Conservation (phyloP, 805 yeast genomes). For the Ascoidea rubescens region DNA sequence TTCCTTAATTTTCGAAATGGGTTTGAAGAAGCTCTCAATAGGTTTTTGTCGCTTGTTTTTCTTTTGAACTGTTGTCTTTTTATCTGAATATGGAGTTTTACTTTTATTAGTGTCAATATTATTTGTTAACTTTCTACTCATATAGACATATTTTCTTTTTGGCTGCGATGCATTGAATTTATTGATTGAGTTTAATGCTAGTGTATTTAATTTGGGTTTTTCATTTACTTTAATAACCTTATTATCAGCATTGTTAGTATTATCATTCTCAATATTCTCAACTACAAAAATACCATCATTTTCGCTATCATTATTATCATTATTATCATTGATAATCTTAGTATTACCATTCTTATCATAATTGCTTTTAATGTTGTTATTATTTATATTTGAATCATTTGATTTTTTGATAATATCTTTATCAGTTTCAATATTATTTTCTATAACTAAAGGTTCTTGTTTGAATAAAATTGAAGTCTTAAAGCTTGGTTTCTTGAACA, state of each 20-base stretch:
- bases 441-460: no score
- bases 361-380: not conserved
- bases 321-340: not conserved
- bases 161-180: no score
- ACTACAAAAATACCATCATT: not conserved
- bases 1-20: not conserved
- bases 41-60: slow-evolving; percentile 9
- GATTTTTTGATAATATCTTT: not conserved
- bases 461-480: not conserved
- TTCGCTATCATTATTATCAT: not conserved
- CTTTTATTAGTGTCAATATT: no score
- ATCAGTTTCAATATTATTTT: not conserved
- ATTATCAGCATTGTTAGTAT: no score
- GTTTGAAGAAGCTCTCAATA: slow-evolving; percentile 15
- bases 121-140: slow-evolving; percentile 4
- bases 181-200: no score
- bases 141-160: slow-evolving; percentile 2
- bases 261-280: no score
- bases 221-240: no score
- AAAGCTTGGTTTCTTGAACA: not conserved
- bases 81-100: no score
- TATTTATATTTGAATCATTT: not conserved
- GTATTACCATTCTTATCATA: not conserved
- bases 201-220: no score
- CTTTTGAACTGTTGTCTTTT: no score